phyloP scores from a whole-genome alignment of 768 basidiomycete genomes.

The Grammothele lineata region DNA sequence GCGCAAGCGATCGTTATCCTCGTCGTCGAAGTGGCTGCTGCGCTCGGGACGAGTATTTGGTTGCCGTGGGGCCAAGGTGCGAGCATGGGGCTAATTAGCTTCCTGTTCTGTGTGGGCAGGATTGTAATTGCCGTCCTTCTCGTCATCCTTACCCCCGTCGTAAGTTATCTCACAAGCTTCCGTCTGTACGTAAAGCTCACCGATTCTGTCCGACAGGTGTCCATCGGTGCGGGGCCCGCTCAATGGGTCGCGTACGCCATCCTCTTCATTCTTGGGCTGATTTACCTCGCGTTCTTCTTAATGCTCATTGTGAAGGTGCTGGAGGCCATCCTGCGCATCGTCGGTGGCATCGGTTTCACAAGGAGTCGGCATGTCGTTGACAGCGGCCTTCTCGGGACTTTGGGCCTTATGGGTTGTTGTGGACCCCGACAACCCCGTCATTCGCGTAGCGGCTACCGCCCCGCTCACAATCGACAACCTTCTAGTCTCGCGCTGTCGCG shows the following conservation, averaged over 20 bases:
- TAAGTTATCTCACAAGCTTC: slow-evolving; percentile 39
- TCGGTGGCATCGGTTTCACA: slow-evolving; percentile 79
- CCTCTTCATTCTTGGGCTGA: slow-evolving; percentile 74
- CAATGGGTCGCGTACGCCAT: slow-evolving; percentile 96
- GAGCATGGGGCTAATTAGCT: slow-evolving; percentile 94
- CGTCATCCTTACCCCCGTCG: slow-evolving; percentile 85
- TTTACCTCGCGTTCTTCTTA: slow-evolving; percentile 76
- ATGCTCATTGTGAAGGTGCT: slow-evolving; percentile 83
- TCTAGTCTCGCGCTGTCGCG: slow-evolving; percentile 22
- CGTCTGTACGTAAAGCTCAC: slow-evolving; percentile 11
- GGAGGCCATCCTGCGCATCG: slow-evolving; percentile 77
- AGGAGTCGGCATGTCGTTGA: slow-evolving; percentile 75
- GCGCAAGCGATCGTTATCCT: slow-evolving; percentile 89
- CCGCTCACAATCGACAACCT: slow-evolving; percentile 16
- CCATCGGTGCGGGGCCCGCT: slow-evolving; percentile 72
- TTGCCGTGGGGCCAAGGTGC: slow-evolving; percentile 96
- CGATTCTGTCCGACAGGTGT: slow-evolving; percentile 78
- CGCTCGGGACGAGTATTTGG: slow-evolving; percentile 89
- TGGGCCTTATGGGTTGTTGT: slow-evolving; percentile 66
- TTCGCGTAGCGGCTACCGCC: slow-evolving; percentile 10
- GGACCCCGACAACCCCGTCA: slow-evolving; percentile 39
- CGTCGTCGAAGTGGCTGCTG: slow-evolving; percentile 81
- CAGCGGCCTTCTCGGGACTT: slow-evolving; percentile 82
- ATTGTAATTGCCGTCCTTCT: slow-evolving; percentile 88
- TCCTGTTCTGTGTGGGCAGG: slow-evolving; percentile 86